Conservation (phyloP, 2,329 filamentous ascomycete species). For the Cytospora mali region DNA sequence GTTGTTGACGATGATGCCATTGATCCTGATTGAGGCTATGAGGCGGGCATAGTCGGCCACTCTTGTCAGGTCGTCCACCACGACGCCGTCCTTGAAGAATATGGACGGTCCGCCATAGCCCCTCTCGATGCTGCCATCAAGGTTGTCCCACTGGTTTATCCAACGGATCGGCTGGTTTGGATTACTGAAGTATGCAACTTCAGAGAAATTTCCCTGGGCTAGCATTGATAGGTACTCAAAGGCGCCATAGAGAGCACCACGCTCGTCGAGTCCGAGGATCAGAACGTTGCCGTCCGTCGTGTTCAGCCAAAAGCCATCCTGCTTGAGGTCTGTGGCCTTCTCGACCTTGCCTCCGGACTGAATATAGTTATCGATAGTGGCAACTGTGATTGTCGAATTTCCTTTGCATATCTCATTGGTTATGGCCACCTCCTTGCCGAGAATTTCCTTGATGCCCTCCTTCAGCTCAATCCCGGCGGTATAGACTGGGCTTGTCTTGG, state of each 20-base stretch:
- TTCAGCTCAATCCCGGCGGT: slow-evolving; percentile 62
- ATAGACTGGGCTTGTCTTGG: slow-evolving; percentile 57
- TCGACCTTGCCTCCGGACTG: slow-evolving; percentile 38
- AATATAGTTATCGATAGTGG: slow-evolving; percentile 49
- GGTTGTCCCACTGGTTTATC: slow-evolving; percentile 75
- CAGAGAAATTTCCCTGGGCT: slow-evolving; percentile 58
- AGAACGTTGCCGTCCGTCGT: slow-evolving; percentile 49
- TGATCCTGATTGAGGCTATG: slow-evolving; percentile 66
- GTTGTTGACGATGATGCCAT: slow-evolving; percentile 70
- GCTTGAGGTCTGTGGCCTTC: slow-evolving; percentile 45
- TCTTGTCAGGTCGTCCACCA: slow-evolving; percentile 62
- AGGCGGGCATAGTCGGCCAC: slow-evolving; percentile 66
- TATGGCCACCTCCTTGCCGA: slow-evolving; percentile 50
- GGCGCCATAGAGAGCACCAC: slow-evolving; percentile 68
- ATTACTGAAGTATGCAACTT: slow-evolving; percentile 52
- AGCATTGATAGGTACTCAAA: slow-evolving; percentile 70
- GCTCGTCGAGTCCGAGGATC: slow-evolving; percentile 67
- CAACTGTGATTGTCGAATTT: slow-evolving; percentile 48
- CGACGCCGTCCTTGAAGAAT: slow-evolving; percentile 62
- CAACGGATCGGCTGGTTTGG: slow-evolving; percentile 66
- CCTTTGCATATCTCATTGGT: slow-evolving; percentile 18
- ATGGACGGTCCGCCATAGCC: slow-evolving; percentile 70
- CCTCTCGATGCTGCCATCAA: slow-evolving; percentile 68
- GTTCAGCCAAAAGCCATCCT: slow-evolving; percentile 65
- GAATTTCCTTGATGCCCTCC: slow-evolving; percentile 58